Evolutionary conservation across 2,329 filamentous ascomycete species (phyloP).

Genomic region (Fusarium siculi): DNA sequence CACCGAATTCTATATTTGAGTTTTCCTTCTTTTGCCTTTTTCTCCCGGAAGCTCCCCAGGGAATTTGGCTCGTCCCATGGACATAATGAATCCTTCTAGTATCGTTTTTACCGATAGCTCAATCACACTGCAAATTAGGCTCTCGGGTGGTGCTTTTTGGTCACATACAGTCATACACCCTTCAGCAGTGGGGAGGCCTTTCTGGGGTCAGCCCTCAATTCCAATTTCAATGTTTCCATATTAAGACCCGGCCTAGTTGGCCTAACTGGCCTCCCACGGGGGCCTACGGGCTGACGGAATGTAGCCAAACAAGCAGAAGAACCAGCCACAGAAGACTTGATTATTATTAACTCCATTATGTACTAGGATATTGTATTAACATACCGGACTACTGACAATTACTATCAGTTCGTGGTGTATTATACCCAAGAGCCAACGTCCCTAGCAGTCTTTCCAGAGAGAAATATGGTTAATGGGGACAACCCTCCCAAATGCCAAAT

Average conservation of each 20-base stretch:
- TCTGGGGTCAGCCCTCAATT: constrained; percentile 39
- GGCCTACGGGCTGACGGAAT: constrained; percentile 29
- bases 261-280: constrained; percentile 40
- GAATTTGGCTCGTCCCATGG: neutral
- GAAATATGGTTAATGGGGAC: neutral
- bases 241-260: constrained; percentile 38
- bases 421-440: neutral
- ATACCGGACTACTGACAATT: neutral
- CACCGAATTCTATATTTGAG: constrained; percentile 17
- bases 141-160: neutral
- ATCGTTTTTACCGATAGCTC: constrained; percentile 25
- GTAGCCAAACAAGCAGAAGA: constrained; percentile 19
- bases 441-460: neutral
- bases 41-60: constrained; percentile 1
- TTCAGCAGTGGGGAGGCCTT: constrained; percentile 24
- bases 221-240: constrained; percentile 34
- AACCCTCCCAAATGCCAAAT: neutral
- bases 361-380: constrained; percentile 5
- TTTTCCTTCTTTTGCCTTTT: neutral
- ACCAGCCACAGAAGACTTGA: neutral
- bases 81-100: constrained; percentile 7
- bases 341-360: neutral
- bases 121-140: constrained; percentile 20
- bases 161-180: constrained; percentile 6
- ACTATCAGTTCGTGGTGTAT: neutral